A percentile compares a stretch with the other conserved stretches of the same genome.
phyloP scores from a whole-genome alignment of 192 early-diverging fungal genomes.

The Umbelopsis vinacea region DNA sequence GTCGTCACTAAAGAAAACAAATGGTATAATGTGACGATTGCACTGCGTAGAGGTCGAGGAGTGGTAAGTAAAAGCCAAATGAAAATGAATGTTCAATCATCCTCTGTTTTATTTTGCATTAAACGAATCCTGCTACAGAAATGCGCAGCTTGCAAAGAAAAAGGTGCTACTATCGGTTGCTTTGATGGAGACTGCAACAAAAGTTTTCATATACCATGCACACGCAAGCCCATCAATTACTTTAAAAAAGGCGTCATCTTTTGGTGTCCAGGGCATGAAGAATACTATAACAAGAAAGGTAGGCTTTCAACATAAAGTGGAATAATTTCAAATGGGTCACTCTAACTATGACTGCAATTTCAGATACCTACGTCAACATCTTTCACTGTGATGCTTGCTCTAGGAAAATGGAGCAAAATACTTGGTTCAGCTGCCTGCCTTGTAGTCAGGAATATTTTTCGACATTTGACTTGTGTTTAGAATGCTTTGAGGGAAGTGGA shows the following conservation, averaged over 20 bases:
- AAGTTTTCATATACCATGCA: slow-evolving; percentile 84
- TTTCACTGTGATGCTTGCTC: slow-evolving; percentile 75
- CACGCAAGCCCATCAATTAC: slow-evolving; percentile 66
- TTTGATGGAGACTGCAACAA: slow-evolving; percentile 83
- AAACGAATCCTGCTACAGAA: slow-evolving; percentile 38
- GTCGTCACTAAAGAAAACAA: slow-evolving; percentile 63
- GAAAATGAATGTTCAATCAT: slow-evolving; percentile 10
- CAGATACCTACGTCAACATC: slow-evolving; percentile 67
- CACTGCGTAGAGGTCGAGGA: slow-evolving; percentile 70
- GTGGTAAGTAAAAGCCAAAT: slow-evolving; percentile 55
- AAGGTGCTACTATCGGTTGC: slow-evolving; percentile 87
- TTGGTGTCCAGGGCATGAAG: slow-evolving; percentile 85
- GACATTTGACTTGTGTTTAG: slow-evolving; percentile 71
- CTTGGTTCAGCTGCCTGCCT: slow-evolving; percentile 66
- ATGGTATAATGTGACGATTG: slow-evolving; percentile 88
- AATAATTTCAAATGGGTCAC: not conserved
- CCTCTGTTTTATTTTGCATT: not conserved
- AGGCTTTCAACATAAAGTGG: slow-evolving; percentile 20
- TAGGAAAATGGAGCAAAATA: slow-evolving; percentile 56
- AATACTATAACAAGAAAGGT: slow-evolving; percentile 55
- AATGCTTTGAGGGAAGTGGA: slow-evolving; percentile 56
- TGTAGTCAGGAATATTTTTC: slow-evolving; percentile 70
- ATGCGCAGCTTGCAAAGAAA: slow-evolving; percentile 76
- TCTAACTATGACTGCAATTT: not conserved
- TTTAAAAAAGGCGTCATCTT: slow-evolving; percentile 85